Evolutionary conservation across 192 early-diverging fungal species (phyloP).

Genomic region (Pecoramyces ruminantium): DNA sequence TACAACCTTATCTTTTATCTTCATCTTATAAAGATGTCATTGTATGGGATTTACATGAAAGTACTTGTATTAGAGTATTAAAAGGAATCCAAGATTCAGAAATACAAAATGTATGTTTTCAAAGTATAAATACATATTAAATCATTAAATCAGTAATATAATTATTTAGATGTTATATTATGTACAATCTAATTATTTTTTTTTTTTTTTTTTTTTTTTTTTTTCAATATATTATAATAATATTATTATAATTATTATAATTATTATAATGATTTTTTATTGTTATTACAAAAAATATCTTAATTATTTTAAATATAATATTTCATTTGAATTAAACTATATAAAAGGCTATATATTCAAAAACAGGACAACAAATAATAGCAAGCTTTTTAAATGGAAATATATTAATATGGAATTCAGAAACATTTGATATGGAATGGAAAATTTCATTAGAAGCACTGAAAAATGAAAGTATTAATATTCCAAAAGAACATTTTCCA

Average conservation of each 20-base stretch:
- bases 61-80: not conserved
- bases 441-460: not conserved
- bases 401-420: not conserved
- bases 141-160: no score
- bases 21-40: not conserved
- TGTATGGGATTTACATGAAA: not conserved
- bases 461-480: not conserved
- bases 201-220: no score
- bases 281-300: no score
- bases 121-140: no score
- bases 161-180: no score
- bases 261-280: no score
- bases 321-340: no score
- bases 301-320: no score
- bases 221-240: no score
- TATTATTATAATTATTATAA: no score
- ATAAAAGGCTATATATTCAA: not conserved
- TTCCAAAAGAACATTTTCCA: not conserved
- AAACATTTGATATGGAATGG: not conserved
- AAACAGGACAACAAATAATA: not conserved
- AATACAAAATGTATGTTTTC: not conserved
- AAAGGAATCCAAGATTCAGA: not conserved
- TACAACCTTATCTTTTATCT: not conserved
- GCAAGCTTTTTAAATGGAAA: not conserved
- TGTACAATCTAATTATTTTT: no score